Percentiles rank a stretch among this genome's conserved stretches.
Conservation (phyloP, 2,329 filamentous ascomycete species). For the Penicillium carneum region DNA sequence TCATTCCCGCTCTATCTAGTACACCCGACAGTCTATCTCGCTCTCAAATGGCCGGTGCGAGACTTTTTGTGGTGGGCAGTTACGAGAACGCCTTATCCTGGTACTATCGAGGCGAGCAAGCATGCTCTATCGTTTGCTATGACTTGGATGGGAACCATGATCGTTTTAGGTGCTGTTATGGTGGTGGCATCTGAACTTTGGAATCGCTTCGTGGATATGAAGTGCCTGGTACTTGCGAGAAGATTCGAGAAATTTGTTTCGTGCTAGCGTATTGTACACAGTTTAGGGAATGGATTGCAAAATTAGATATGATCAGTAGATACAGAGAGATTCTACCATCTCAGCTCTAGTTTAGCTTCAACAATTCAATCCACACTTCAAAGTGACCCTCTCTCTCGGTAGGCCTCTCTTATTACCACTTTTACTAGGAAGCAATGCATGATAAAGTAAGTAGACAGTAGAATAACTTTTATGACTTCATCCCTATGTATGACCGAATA, state of each 20-base stretch:
- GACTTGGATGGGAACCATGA: slow-evolving; percentile 1
- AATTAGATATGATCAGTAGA: neutral
- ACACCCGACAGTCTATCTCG: slow-evolving; percentile 7
- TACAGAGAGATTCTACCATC: neutral
- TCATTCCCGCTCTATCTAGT: slow-evolving; percentile 14
- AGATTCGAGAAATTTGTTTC: slow-evolving; percentile 3
- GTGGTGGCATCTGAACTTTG: slow-evolving; percentile 4
- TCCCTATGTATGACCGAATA: slow-evolving; percentile 32
- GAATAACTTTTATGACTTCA: slow-evolving; percentile 23
- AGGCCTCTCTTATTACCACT: too few species aligned
- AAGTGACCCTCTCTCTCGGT: neutral
- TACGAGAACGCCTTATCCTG: neutral
- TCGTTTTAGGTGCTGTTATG: slow-evolving; percentile 1
- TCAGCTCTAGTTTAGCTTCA: neutral
- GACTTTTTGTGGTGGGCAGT: slow-evolving; percentile 5
- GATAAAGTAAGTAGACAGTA: slow-evolving; percentile 7
- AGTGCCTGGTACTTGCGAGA: neutral
- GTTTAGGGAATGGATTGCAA: too few species aligned
- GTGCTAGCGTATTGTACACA: neutral
- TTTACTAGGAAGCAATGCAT: neutral
- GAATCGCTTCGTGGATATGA: slow-evolving; percentile 7
- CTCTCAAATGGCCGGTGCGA: slow-evolving; percentile 7
- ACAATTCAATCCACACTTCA: neutral
- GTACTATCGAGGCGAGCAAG: neutral
- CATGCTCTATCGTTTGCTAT: neutral